Evolutionary conservation across 2,329 filamentous ascomycete genomes (phyloP).

Genomic region (Diplodia intermedia): DNA sequence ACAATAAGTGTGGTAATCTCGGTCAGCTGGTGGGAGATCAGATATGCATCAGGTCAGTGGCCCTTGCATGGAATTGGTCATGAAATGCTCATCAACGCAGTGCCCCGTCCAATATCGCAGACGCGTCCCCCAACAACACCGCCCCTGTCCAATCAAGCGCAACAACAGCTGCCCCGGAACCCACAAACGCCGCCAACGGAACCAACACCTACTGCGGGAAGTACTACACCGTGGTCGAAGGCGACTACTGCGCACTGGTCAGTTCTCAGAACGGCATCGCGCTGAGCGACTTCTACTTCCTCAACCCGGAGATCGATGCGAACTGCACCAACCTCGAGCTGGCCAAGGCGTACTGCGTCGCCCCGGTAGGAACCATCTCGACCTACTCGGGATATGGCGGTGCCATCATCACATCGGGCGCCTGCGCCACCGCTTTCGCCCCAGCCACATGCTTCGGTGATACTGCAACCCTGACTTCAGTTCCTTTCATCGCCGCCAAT

Average conservation of each 20-base stretch:
- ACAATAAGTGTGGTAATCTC: background rate
- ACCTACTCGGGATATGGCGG: too few relatives aligned
- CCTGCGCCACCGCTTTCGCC: background rate
- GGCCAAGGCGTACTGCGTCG: too few relatives aligned
- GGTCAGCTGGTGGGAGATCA: background rate
- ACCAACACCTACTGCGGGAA: background rate
- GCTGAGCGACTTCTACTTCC: too few relatives aligned
- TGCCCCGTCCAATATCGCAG: constrained; percentile 1
- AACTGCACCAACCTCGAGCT: too few relatives aligned
- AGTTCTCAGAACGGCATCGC: too few relatives aligned
- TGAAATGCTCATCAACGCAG: background rate
- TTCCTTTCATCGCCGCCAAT: background rate
- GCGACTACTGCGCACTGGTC: background rate
- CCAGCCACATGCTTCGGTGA: background rate
- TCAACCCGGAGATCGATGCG: too few relatives aligned
- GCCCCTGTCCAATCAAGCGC: background rate
- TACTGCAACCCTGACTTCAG: background rate
- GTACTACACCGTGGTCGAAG: background rate
- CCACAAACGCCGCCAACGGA: background rate
- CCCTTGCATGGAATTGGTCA: background rate
- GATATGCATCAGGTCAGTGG: background rate
- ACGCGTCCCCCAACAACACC: background rate
- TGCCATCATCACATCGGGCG: too few relatives aligned
- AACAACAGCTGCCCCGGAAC: background rate
- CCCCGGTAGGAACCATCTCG: too few relatives aligned